Evolutionary conservation across 805 yeast species (phyloP), one percentile per base, ranked within the genome.

Genomic region (Candida oleophila): DNA sequence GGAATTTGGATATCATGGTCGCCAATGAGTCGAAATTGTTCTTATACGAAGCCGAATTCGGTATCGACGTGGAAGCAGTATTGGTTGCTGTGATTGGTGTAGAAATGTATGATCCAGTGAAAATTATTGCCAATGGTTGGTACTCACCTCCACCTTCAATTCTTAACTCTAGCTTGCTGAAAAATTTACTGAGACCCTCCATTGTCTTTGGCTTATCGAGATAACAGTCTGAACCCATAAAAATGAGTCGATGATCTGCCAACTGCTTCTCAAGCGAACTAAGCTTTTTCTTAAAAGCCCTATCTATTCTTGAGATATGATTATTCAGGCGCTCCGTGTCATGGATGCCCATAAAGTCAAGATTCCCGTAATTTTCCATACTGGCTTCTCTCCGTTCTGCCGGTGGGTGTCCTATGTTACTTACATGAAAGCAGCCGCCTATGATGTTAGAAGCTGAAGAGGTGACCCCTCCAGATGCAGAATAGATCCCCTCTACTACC

Each of bases 331-430:
- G 18, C 18, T 36, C 39, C 4, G 21, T 19, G 16, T 57, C 55
- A 48, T 71, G 69, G 34, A 71, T 63, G 4, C 76, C 76, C 59
- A 71, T 65, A 53, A 90, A 84, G 62, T 94, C 98, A 20, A 88
- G 55, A 53, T 85, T 78, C 1, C 96, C 98, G 49, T 82, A 82
- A 1, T 85, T 83, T 21, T 86, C 91, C 46, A 82, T 58, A 1
- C 95, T 75, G 0, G 59, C 64, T 7, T 76, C 82, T 48, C 97
- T 73, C 51, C 78, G 73, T 61, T 94, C 99, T 2, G 89, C 85
- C 0, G 94, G 90, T 2, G 99, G 98, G 49, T 89, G 96, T 2
- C 87, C 85, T 43, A 94, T 74, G 3, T 85, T 77, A 22, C 86
- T 76, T 1, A 86, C 95, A 53, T 85, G 82, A 59, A 94, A 90